Evolutionary conservation across 139 green algal genomes (phyloP).

Genomic region (Chlamydomonas sphaeroides): DNA sequence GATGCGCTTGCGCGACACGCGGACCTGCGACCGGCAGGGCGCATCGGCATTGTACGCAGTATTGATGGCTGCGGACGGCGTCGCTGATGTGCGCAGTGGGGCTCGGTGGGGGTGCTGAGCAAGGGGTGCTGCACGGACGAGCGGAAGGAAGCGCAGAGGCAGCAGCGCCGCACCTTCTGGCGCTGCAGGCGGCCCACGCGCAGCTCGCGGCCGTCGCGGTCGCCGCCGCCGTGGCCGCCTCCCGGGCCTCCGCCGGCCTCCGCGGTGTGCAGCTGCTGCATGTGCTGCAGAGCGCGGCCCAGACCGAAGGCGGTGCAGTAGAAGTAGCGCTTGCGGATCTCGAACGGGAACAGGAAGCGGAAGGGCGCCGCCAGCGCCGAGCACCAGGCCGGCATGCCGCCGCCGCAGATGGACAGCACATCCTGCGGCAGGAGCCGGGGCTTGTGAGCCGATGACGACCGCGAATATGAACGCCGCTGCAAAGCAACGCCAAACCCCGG

Average conservation of each 20-base stretch:
- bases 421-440: slow-evolving; percentile 79
- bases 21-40: slow-evolving; percentile 25
- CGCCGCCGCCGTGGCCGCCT: slow-evolving; percentile 10
- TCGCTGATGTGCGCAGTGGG: no score
- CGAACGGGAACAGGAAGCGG: slow-evolving; percentile 91
- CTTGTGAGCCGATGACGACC: no score
- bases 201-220: slow-evolving; percentile 71
- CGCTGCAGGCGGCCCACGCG: slow-evolving; percentile 86
- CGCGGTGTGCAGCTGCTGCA: slow-evolving; percentile 81
- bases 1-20: slow-evolving; percentile 80
- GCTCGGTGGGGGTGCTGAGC: no score
- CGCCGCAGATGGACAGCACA: slow-evolving; percentile 89
- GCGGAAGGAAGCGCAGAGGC: no score
- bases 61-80: no score
- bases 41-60: no score
- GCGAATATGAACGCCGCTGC: no score
- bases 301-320: slow-evolving; percentile 91
- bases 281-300: slow-evolving; percentile 85
- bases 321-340: slow-evolving; percentile 84
- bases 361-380: slow-evolving; percentile 64
- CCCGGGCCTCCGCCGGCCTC: slow-evolving; percentile 60
- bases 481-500: neutral
- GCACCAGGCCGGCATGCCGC: slow-evolving; percentile 86
- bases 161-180: slow-evolving; percentile 71
- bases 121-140: no score